Base-by-base conservation (phyloP, 176 grass and related monocot species). In the Musa troglodytarum region DNA sequence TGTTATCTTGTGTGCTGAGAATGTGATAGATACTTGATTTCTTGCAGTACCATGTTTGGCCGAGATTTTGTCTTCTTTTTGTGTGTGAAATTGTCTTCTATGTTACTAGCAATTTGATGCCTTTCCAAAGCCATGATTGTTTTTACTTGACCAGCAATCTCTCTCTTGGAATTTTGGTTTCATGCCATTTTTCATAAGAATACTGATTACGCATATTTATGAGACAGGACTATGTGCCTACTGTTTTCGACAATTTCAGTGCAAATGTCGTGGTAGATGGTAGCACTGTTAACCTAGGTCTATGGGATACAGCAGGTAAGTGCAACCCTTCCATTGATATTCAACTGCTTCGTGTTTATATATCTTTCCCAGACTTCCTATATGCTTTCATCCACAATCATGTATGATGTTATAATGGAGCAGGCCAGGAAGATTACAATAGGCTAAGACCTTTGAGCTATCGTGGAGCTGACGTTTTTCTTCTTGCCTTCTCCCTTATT, bases 201-300 rank as follows among this genome's bases (percentile, higher is more conserved):
- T 25, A 3, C 10, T 65, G 23, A 65, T 65, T 65, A 12, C 25
- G 1, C 20, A 22, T 65, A 4, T 25, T 53, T 71, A 21, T 71
- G 68, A 53, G 9, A 22, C 68, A 71, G 68, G 68, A 71, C 50
- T 71, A 71, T 51, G 68, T 71, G 16, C 68, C 68, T 52, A 71
- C 68, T 10, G 68, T 71, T 52, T 71, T 71, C 19, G 68, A 71
- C 68, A 71, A 71, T 71, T 71, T 71, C 68, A 71, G 68, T 71
- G 68, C 68, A 1, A 71, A 71, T 71, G 68, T 71, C 9, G 68
- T 71, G 43, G 68, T 71, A 23, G 68, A 71, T 71, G 68, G 68
- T 71, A 71, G 52, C 34, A 71, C 68, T 52, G 68, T 71, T 52
- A 71, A 71, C 68, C 50, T 71, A 52, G 68, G 68, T 52, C 21